Conservation (phyloP, 2,329 filamentous ascomycete genomes). For the Monosporascus cannonballus region DNA sequence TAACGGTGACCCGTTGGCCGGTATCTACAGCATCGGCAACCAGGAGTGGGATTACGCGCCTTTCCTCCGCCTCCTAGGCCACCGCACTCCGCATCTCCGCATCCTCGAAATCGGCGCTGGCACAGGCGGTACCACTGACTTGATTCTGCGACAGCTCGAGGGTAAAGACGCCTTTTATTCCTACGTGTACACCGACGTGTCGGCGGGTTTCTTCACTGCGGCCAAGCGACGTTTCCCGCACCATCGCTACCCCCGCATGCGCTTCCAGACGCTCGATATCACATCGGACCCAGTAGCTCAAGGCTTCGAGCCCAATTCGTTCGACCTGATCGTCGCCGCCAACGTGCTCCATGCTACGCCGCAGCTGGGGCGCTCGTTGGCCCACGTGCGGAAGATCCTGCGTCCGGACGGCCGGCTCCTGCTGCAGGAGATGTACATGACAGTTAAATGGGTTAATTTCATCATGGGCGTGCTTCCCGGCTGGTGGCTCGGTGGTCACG, state of each 20-base stretch:
- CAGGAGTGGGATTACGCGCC: no score
- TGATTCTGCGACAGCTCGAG: background rate
- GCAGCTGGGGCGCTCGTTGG: slow-evolving; percentile 8
- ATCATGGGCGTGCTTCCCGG: slow-evolving; percentile 11
- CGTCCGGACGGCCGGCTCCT: slow-evolving; percentile 15
- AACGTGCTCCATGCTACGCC: slow-evolving; percentile 18
- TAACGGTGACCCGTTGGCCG: no score
- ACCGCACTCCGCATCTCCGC: slow-evolving; percentile 3
- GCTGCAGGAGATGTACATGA: slow-evolving; percentile 10
- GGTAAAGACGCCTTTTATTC: background rate
- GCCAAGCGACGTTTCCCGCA: slow-evolving; percentile 4
- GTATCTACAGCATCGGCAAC: no score
- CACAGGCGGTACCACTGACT: slow-evolving; percentile 6
- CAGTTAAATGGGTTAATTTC: slow-evolving; percentile 6
- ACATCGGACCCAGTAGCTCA: slow-evolving; percentile 13
- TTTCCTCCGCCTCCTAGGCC: slow-evolving; percentile 3
- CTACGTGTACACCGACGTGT: slow-evolving; percentile 12
- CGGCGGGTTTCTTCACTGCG: slow-evolving; percentile 7
- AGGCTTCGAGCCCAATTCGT: slow-evolving; percentile 6
- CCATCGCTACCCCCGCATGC: slow-evolving; percentile 16
- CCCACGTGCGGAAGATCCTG: slow-evolving; percentile 15
- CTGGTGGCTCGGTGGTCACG: slow-evolving; percentile 13
- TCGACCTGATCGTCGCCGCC: slow-evolving; percentile 19
- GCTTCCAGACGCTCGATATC: slow-evolving; percentile 25
- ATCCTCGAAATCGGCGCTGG: no score